Percentiles rank a stretch among this genome's conserved stretches.
These are phyloP conservation scores for Aspergillus wentii DNA, from an alignment of 495 filamentous ascomycete species.

Conservation along the genomic window DNA sequence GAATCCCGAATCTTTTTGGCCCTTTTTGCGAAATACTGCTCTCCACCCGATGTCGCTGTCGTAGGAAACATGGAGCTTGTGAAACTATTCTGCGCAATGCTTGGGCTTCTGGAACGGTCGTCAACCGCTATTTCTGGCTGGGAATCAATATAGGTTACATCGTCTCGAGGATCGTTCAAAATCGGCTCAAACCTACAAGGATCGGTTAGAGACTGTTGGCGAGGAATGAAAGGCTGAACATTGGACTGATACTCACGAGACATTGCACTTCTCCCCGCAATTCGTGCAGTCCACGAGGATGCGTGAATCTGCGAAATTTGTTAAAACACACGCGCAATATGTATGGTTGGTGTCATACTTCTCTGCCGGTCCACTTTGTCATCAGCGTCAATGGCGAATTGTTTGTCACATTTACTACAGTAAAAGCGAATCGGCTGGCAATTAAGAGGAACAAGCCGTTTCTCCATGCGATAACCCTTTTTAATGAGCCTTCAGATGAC, in stretches of 20 bases:
- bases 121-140: slow-evolving; percentile 11
- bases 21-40: slow-evolving; percentile 13
- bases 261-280: slow-evolving; percentile 19
- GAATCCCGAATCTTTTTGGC: slow-evolving; percentile 21
- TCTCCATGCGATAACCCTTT: slow-evolving; percentile 29
- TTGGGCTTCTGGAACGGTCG: slow-evolving; percentile 16
- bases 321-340: no score
- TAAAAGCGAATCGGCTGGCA: slow-evolving; percentile 19
- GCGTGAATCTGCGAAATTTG: slow-evolving; percentile 8
- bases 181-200: slow-evolving; percentile 16
- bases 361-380: slow-evolving; percentile 12
- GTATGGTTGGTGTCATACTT: no score
- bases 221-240: background rate
- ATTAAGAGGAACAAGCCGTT: slow-evolving; percentile 20
- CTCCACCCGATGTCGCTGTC: slow-evolving; percentile 1
- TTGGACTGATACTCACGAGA: slow-evolving; percentile 13
- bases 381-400: slow-evolving; percentile 17
- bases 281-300: slow-evolving; percentile 16
- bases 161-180: slow-evolving; percentile 18
- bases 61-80: slow-evolving; percentile 9
- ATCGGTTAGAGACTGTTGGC: slow-evolving; percentile 1
- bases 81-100: slow-evolving; percentile 12
- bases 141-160: no score
- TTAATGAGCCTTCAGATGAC: slow-evolving; percentile 18
- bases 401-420: slow-evolving; percentile 19